Evolutionary conservation across 345 rosid species (phyloP), one percentile per base, ranked within the genome.

Genomic region (Pistacia integerrima): DNA sequence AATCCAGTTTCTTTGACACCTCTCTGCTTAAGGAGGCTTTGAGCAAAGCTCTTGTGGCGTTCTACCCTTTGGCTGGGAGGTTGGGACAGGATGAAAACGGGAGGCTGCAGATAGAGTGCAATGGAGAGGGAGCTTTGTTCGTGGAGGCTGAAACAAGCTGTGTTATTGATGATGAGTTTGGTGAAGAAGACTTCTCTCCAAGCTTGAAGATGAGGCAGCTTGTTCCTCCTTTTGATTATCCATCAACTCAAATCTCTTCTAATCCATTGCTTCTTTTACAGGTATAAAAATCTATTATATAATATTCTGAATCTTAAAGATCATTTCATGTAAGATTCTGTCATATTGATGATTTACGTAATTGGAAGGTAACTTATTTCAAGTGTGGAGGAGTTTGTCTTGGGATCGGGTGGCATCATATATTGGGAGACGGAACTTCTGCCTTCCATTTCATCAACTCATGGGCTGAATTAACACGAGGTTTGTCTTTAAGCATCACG

Each of bases 61-160:
- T 84, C 25, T 82, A 84, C 64, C 87, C 87, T 0, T 36, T 77
- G 18, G 87, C 90, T 0, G 87, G 90, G 3, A 67, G 87, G 13
- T 46, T 84, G 20, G 78, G 62, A 8, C 56, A 14, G 46, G 84
- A 76, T 35, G 82, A 76, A 9, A 71, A 76, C 10, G 83, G 80
- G 0, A 78, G 90, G 38, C n/a, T 77, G 52, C 54, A 82, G 67
- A 72, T 87, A 7, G 3, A 54, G 2, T 84, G 90, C 51, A 82
- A 84, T 22, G 80, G 72, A 0, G 55, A 80, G 10, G 87, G 86
- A 10, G 85, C 57, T 38, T 11, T 69, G 22, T 78, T 81, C 5
- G 6, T 78, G 1, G 84, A 80, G 52, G 89, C 89, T 49, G 83
- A 84, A 67, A 72, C 85, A 17, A 54, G 44, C 61, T 68, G 14